Percentiles rank a stretch among this genome's conserved stretches.
These are phyloP conservation scores for Cryptococcus wingfieldii DNA, from an alignment of 1,284 basidiomycete species.

Conservation along the genomic window DNA sequence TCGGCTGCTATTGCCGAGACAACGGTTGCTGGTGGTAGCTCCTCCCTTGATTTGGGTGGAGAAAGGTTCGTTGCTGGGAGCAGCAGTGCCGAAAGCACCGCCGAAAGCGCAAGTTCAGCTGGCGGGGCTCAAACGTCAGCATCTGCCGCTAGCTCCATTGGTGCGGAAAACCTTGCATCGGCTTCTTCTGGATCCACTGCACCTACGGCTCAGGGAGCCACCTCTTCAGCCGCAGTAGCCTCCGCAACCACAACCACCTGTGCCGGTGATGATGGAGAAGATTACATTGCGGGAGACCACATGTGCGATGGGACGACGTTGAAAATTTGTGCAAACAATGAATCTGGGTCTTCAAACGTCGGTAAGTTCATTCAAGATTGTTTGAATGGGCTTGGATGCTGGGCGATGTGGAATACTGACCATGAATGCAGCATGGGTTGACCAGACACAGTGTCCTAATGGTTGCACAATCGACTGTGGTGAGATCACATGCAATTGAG, in stretches of 20 bases:
- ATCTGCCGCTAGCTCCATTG: neutral
- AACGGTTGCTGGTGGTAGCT: no score
- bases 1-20: neutral
- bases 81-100: no score
- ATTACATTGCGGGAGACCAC: neutral
- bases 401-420: neutral
- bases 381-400: neutral
- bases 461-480: neutral
- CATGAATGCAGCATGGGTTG: neutral
- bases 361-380: neutral
- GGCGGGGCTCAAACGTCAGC: neutral
- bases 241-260: neutral
- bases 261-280: neutral
- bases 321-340: constrained; percentile 1
- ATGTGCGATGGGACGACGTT: neutral
- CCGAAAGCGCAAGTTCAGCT: no score
- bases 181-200: neutral
- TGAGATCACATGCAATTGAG: neutral
- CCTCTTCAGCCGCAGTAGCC: neutral
- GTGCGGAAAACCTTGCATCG: neutral
- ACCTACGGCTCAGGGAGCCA: no score
- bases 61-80: no score
- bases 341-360: neutral
- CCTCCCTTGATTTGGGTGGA: no score
- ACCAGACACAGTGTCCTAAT: neutral